These are phyloP conservation scores for Lithohypha guttulata DNA, from an alignment of 2,329 filamentous ascomycete species.

Conservation along the genomic window DNA sequence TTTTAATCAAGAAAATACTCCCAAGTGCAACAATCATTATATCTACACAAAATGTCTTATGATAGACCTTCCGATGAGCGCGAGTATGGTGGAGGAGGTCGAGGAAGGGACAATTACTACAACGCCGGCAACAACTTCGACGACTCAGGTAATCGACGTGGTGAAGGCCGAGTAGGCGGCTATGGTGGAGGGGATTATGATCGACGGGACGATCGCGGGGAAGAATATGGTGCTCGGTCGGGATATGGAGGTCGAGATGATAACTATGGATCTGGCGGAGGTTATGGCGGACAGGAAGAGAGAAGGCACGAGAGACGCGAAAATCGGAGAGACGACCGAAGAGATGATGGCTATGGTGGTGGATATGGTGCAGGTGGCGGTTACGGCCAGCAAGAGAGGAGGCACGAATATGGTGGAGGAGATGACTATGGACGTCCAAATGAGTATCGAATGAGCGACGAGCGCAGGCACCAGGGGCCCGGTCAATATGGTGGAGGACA, in stretches of 20 bases:
- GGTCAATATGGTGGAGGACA: too few relatives aligned
- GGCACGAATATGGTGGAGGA: constrained; percentile 10
- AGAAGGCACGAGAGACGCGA: background rate
- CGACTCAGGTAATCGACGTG: constrained; percentile 7
- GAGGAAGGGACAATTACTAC: constrained; percentile 23
- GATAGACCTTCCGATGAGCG: constrained; percentile 8
- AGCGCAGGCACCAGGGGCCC: too few relatives aligned
- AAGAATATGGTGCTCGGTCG: background rate
- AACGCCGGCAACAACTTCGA: constrained; percentile 19
- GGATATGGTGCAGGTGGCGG: constrained; percentile 8
- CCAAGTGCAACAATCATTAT: too few relatives aligned
- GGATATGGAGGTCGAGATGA: background rate
- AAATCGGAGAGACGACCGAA: background rate
- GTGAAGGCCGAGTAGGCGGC: constrained; percentile 4
- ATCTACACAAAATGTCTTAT: constrained; percentile 8
- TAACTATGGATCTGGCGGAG: background rate
- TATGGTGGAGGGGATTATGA: background rate
- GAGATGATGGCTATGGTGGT: constrained; percentile 9
- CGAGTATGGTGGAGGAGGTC: constrained; percentile 21
- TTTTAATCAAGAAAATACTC: too few relatives aligned
- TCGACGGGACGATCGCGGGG: background rate
- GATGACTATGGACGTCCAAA: constrained; percentile 15
- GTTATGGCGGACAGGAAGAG: background rate
- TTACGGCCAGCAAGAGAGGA: background rate
- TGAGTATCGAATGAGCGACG: too few relatives aligned